A percentile compares a stretch with the other conserved stretches of the same genome.
Conservation (phyloP, 1,139 yeast species). For the Meyerozyma carpophila region DNA sequence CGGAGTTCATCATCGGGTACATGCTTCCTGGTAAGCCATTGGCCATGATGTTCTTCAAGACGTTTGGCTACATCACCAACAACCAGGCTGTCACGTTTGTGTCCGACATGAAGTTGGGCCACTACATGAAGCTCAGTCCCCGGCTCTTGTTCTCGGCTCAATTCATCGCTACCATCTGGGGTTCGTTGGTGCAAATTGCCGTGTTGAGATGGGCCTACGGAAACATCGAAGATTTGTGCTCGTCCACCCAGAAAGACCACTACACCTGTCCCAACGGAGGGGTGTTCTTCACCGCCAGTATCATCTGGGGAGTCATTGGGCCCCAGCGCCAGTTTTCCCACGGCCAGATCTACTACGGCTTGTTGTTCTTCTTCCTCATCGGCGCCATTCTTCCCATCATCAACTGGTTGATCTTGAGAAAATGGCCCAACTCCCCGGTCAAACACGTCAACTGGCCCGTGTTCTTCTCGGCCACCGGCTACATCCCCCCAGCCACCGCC, state of each 20-base stretch:
- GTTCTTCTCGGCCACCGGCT: constrained; percentile 43
- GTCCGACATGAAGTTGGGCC: constrained; percentile 52
- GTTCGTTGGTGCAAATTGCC: constrained; percentile 39
- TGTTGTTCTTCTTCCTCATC: constrained; percentile 37
- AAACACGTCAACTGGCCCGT: constrained; percentile 45
- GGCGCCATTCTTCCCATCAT: constrained; percentile 33
- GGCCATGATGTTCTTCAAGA: constrained; percentile 45
- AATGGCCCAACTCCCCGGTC: constrained; percentile 43
- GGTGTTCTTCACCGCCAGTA: constrained; percentile 42
- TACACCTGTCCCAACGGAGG: constrained; percentile 42
- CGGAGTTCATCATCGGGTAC: constrained; percentile 43
- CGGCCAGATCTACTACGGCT: constrained; percentile 34
- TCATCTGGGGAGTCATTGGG: constrained; percentile 45
- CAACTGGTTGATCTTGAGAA: constrained; percentile 44
- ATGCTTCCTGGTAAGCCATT: constrained; percentile 45
- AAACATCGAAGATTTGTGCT: constrained; percentile 45
- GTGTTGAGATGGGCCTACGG: constrained; percentile 42
- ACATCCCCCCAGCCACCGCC: constrained; percentile 45
- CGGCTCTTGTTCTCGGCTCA: constrained; percentile 41
- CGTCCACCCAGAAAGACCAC: constrained; percentile 27
- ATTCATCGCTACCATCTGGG: constrained; percentile 42
- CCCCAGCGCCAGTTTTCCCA: constrained; percentile 35
- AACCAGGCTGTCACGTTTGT: constrained; percentile 50
- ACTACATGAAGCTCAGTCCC: constrained; percentile 50
- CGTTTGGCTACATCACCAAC: constrained; percentile 46